These are phyloP conservation scores for Penicillium paradoxum DNA, from an alignment of 495 filamentous ascomycete genomes.

Conservation along the genomic window DNA sequence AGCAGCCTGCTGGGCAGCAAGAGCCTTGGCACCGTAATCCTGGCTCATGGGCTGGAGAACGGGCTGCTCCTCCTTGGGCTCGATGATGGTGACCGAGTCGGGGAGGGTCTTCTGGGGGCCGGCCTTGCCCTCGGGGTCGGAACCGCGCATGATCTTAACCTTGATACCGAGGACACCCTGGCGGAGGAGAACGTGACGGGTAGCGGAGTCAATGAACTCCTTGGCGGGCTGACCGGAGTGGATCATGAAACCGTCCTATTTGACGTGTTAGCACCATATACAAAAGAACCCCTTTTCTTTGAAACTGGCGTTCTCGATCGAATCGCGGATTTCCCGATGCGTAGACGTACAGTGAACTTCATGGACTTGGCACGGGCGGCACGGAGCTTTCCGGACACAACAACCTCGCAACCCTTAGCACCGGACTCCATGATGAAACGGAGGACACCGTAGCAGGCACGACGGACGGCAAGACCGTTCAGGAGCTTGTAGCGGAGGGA, in stretches of 20 bases:
- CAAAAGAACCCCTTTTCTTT: not conserved
- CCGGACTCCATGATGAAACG: constrained; percentile 99
- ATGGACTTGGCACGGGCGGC: constrained; percentile 99
- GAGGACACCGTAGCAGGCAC: constrained; percentile 99
- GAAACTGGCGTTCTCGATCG: not conserved
- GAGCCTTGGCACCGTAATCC: constrained; percentile 97
- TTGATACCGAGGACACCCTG: constrained; percentile 99
- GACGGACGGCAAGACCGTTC: constrained; percentile 94
- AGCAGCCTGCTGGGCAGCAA: constrained; percentile 77
- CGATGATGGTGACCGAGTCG: constrained; percentile 97
- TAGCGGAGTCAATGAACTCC: constrained; percentile 98
- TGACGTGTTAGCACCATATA: constrained; percentile 11
- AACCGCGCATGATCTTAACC: constrained; percentile 99
- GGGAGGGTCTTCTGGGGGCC: constrained; percentile 95
- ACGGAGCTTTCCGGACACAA: constrained; percentile 96
- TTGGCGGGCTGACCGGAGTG: constrained; percentile 99
- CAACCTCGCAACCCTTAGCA: constrained; percentile 99
- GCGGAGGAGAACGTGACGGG: constrained; percentile 97
- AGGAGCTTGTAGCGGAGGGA: constrained; percentile 99
- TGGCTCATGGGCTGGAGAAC: constrained; percentile 91
- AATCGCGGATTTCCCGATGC: not conserved
- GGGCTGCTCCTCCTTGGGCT: constrained; percentile 97
- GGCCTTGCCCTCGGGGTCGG: constrained; percentile 97
- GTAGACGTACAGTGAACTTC: constrained; percentile 91
- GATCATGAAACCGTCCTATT: constrained; percentile 98